A percentile compares a stretch with the other conserved stretches of the same genome.
Conservation (phyloP, 345 rosid species). For the Chamaenerion angustifolium region DNA sequence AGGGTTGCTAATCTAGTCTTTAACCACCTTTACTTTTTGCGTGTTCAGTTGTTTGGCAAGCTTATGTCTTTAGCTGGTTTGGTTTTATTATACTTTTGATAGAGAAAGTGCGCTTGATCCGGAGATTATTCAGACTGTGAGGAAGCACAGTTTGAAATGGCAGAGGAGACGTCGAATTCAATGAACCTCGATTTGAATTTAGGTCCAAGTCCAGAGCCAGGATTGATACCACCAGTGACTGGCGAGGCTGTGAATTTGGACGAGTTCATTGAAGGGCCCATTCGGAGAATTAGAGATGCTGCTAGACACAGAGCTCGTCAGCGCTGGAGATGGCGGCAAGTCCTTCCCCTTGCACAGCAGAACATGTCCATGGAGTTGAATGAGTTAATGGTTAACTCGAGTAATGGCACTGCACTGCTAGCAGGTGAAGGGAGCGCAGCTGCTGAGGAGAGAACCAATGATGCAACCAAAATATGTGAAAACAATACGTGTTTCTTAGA, state of each 20-base stretch:
- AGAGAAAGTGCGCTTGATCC: slow-evolving; percentile 16
- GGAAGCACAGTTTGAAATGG: slow-evolving; percentile 27
- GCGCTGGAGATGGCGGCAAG: slow-evolving; percentile 39
- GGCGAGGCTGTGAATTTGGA: slow-evolving; percentile 41
- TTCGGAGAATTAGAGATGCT: slow-evolving; percentile 44
- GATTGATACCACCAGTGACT: slow-evolving; percentile 19
- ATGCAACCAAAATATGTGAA: slow-evolving; percentile 51
- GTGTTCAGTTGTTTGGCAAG: background rate
- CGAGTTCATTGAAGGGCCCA: slow-evolving; percentile 42
- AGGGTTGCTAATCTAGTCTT: background rate
- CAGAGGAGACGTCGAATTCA: slow-evolving; percentile 56
- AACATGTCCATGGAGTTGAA: slow-evolving; percentile 43
- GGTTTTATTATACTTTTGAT: slow-evolving; percentile 32
- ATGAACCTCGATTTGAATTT: slow-evolving; percentile 97
- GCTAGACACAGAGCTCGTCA: slow-evolving; percentile 36
- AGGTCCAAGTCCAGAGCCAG: slow-evolving; percentile 72
- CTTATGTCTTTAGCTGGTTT: background rate
- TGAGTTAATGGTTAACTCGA: slow-evolving; percentile 37
- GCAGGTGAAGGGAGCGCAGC: slow-evolving; percentile 82
- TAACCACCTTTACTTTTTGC: background rate
- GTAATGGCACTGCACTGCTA: slow-evolving; percentile 35
- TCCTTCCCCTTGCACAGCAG: slow-evolving; percentile 32
- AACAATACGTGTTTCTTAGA: slow-evolving; percentile 47
- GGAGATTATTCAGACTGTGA: background rate
- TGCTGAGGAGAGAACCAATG: slow-evolving; percentile 56